phyloP scores from a whole-genome alignment of 495 filamentous ascomycete species.

The Xylaria acuta region DNA sequence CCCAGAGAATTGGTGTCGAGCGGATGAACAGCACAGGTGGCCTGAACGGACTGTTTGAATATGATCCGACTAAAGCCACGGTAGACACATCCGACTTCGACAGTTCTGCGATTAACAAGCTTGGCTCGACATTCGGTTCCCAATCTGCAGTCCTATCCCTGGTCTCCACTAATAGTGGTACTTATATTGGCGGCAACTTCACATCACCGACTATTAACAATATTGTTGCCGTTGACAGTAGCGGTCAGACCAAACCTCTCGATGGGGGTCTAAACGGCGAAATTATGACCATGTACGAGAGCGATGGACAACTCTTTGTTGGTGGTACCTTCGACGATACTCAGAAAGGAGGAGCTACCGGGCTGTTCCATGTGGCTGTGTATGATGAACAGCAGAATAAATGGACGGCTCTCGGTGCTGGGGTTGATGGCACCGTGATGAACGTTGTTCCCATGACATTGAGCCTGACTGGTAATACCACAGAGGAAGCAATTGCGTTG shows the following conservation, averaged over 20 bases:
- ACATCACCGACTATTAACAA: conserved; percentile 68
- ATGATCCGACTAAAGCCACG: conserved; percentile 67
- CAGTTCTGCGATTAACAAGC: conserved; percentile 74
- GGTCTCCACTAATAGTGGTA: conserved; percentile 59
- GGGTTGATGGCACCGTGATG: conserved; percentile 80
- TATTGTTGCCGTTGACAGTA: conserved; percentile 73
- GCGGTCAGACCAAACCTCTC: conserved; percentile 63
- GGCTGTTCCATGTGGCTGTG: conserved; percentile 74
- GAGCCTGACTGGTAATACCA: conserved; percentile 73
- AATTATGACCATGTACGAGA: conserved; percentile 71
- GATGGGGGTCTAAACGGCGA: conserved; percentile 82
- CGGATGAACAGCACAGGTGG: conserved; percentile 71
- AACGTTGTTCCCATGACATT: conserved; percentile 76
- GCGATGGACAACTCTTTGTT: conserved; percentile 73
- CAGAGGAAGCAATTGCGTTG: conserved; percentile 77
- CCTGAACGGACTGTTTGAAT: conserved; percentile 92
- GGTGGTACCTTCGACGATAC: conserved; percentile 88
- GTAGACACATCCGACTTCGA: conserved; percentile 68
- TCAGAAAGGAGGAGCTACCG: conserved; percentile 60
- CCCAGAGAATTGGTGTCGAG: conserved; percentile 81
- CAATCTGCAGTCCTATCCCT: conserved; percentile 72
- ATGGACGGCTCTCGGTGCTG: conserved; percentile 84
- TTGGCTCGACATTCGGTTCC: conserved; percentile 68
- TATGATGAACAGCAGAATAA: conserved; percentile 71
- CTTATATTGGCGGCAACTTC: conserved; percentile 88